A percentile compares a stretch with the other conserved stretches of the same genome.
Evolutionary conservation across 129 eudicot genomes (phyloP).

Genomic region (Silybum marianum): DNA sequence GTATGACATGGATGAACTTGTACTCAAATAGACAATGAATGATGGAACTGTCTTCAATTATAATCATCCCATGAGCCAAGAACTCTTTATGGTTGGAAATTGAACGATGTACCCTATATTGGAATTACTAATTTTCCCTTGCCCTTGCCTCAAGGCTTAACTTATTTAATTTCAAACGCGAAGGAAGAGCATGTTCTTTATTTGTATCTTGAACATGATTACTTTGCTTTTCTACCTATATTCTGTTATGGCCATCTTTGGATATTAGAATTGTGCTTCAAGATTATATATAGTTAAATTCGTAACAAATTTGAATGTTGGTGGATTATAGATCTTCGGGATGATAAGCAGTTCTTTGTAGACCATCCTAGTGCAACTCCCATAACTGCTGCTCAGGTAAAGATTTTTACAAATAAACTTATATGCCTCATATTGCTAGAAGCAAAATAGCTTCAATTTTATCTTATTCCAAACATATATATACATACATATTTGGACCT

Average conservation of each 20-base stretch:
- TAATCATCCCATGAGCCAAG: not conserved
- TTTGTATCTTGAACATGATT: not conserved
- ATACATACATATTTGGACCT: slow-evolving; percentile 27
- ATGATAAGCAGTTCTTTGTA: slow-evolving; percentile 74
- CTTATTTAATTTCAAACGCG: not conserved
- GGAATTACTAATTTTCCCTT: not conserved
- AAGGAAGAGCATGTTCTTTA: not conserved
- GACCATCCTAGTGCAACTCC: slow-evolving; percentile 88
- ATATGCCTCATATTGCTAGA: not conserved
- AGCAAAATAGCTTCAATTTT: slow-evolving; percentile 12
- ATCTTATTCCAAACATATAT: slow-evolving; percentile 12
- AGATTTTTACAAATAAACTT: slow-evolving; percentile 10
- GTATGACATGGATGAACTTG: not conserved
- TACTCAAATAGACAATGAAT: not conserved
- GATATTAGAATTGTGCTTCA: not conserved
- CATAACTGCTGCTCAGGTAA: slow-evolving; percentile 72
- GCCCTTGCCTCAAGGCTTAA: not conserved
- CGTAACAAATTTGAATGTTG: slow-evolving; percentile 15
- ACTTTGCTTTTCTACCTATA: slow-evolving; percentile 11
- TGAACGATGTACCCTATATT: not conserved
- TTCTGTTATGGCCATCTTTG: slow-evolving; percentile 10
- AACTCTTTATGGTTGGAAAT: not conserved
- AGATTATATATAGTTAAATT: slow-evolving; percentile 12
- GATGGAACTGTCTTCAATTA: not conserved
- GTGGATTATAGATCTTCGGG: slow-evolving; percentile 70